These are phyloP conservation scores for Dendrostoma leiphaemia DNA, from an alignment of 2,329 filamentous ascomycete species.

Conservation along the genomic window DNA sequence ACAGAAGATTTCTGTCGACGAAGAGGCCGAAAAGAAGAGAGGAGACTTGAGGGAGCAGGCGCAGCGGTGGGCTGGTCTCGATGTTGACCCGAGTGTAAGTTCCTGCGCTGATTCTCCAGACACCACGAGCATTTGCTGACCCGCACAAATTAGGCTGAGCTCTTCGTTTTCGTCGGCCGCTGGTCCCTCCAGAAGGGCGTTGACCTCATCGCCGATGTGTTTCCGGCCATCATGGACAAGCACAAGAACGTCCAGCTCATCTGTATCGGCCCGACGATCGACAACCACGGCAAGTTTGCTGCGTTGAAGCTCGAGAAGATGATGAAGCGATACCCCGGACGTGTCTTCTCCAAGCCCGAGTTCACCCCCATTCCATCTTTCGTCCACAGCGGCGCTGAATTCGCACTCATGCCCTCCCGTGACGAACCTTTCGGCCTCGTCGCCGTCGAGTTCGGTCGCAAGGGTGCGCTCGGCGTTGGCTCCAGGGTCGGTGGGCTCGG, in stretches of 20 bases:
- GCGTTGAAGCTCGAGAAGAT: conserved; percentile 60
- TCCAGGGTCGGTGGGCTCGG: conserved; percentile 65
- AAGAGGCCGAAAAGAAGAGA: conserved; percentile 26
- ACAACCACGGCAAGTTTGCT: conserved; percentile 65
- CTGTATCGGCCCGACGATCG: conserved; percentile 61
- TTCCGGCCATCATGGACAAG: conserved; percentile 58
- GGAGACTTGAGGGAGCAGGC: conserved; percentile 57
- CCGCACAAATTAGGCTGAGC: conserved; percentile 47
- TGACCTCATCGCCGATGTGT: conserved; percentile 64
- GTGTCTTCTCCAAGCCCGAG: conserved; percentile 67
- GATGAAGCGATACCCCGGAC: conserved; percentile 63
- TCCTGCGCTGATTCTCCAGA: too few species aligned
- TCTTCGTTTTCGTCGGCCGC: conserved; percentile 67
- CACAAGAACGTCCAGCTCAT: conserved; percentile 59
- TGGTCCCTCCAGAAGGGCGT: conserved; percentile 70
- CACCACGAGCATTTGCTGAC: too few species aligned
- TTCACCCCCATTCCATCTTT: conserved; percentile 65
- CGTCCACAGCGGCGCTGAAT: conserved; percentile 67
- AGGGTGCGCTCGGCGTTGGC: conserved; percentile 64
- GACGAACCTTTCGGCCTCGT: conserved; percentile 70
- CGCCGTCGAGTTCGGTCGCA: conserved; percentile 65
- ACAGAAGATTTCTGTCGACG: conserved; percentile 29
- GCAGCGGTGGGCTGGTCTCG: conserved; percentile 65
- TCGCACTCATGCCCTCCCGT: conserved; percentile 65
- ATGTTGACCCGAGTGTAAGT: conserved; percentile 49